phyloP scores from a whole-genome alignment of 257 asterid genomes.

The Solanum pinnatisectum region DNA sequence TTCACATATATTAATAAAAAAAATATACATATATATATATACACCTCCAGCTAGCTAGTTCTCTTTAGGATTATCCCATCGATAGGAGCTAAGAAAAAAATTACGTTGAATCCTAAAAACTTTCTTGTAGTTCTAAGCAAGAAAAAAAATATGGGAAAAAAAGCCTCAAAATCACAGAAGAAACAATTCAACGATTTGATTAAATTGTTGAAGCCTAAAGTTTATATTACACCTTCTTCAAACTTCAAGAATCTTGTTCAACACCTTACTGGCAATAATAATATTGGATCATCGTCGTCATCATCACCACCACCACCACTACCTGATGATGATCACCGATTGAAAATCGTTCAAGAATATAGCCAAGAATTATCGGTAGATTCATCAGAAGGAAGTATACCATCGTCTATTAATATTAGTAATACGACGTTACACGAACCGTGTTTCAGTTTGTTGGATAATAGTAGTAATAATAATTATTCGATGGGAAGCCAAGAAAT shows the following conservation, averaged over 20 bases:
- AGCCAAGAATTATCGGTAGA: slow-evolving; percentile 28
- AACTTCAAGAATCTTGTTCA: slow-evolving; percentile 51
- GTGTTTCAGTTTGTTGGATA: slow-evolving; percentile 11
- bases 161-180: slow-evolving; percentile 6
- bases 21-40: too few relatives aligned
- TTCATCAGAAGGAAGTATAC: slow-evolving; percentile 30
- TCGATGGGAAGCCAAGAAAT: slow-evolving; percentile 1
- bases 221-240: slow-evolving; percentile 33
- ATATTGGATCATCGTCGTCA: neutral
- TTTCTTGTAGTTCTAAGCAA: slow-evolving; percentile 6
- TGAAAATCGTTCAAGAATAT: neutral
- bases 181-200: slow-evolving; percentile 24
- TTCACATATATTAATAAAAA: slow-evolving; percentile 1
- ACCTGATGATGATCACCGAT: neutral
- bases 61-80: slow-evolving; percentile 7
- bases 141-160: slow-evolving; percentile 28
- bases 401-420: slow-evolving; percentile 10
- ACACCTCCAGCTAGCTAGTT: neutral
- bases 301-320: neutral
- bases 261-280: slow-evolving; percentile 39
- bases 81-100: slow-evolving; percentile 8
- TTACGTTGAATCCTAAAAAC: neutral
- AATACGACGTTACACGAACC: neutral
- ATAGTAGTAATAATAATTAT: neutral
- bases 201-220: slow-evolving; percentile 35